Evolutionary conservation across 768 basidiomycete genomes (phyloP), one percentile per base, ranked within the genome.

Genomic region (Leccinum disarticulatum): DNA sequence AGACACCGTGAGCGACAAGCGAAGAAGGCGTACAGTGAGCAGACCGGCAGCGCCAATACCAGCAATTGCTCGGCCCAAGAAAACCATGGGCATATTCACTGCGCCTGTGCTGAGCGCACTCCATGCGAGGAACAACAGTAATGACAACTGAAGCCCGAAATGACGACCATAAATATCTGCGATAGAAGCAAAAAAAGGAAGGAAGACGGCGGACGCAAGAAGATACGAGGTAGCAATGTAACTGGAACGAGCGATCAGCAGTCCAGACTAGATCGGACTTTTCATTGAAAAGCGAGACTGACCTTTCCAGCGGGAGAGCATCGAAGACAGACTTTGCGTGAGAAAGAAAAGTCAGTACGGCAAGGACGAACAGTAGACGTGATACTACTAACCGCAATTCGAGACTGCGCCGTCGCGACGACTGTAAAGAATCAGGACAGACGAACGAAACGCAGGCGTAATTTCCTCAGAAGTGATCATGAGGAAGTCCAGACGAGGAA

Each of bases 131-230:
- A 83, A 83, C 57, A 81, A 65, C 13, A 79, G 6, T 11, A 83
- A 64, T 3, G 79, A 72, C 2, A 78, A 17, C 61, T 83, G 82
- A 35, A 82, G 69, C 1, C 80, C 77, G 58, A 72, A 73, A 61
- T 83, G 76, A 1, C 83, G 78, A 11, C 82, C 82, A 69, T 77
- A 81, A 22, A 83, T 73, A 61, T 83, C 82, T 10, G 81, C 77
- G 7, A 83, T 59, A 7, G 79, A 78, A 1, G 79, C 81, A 48
- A 80, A 83, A 8, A 84, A 64, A 6, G 82, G 82, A 9, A 83
- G 70, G 67, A 83, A 83, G 52, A 82, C 80, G 3, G 83, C 81
- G 17, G 80, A 80, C 0, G 83, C 76, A 14, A 83, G 71, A 25
- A 83, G 68, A 57, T 83, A 83, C 2, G 77, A 64, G 1, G 82